These are phyloP conservation scores for Leavenworthia alabamica DNA, from an alignment of 345 rosid genomes.

Conservation along the genomic window DNA sequence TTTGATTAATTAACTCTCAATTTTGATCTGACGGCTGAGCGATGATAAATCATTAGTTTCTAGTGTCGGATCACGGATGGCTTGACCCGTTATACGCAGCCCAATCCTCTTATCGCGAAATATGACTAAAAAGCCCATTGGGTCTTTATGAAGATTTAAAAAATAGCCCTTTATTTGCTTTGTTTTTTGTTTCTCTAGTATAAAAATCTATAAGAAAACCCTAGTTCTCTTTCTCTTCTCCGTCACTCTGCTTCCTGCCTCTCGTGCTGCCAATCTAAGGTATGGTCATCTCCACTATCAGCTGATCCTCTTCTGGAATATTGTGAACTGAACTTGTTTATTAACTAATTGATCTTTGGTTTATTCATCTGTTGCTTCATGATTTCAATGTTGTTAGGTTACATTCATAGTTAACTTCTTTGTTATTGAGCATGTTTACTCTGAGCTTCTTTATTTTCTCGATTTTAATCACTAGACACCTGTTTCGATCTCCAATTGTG, in stretches of 20 bases:
- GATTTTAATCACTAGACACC: background rate
- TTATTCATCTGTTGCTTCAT: background rate
- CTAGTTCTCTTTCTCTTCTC: constrained; percentile 9
- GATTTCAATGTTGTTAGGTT: background rate
- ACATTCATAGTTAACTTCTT: background rate
- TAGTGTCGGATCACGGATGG: background rate
- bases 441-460: background rate
- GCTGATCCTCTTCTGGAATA: background rate
- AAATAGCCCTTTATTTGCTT: background rate
- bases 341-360: background rate
- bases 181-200: background rate
- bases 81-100: background rate
- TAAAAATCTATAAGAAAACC: constrained; percentile 21
- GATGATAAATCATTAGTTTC: background rate
- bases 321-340: background rate
- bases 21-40: background rate
- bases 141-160: background rate
- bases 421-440: background rate
- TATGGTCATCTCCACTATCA: background rate
- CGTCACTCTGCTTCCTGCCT: constrained; percentile 19
- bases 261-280: constrained; percentile 18
- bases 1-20: background rate
- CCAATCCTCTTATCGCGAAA: background rate
- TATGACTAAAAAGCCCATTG: constrained; percentile 7
- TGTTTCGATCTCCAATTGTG: background rate